Evolutionary conservation across 345 rosid species (phyloP).

Genomic region (Hypericum androsaemum): DNA sequence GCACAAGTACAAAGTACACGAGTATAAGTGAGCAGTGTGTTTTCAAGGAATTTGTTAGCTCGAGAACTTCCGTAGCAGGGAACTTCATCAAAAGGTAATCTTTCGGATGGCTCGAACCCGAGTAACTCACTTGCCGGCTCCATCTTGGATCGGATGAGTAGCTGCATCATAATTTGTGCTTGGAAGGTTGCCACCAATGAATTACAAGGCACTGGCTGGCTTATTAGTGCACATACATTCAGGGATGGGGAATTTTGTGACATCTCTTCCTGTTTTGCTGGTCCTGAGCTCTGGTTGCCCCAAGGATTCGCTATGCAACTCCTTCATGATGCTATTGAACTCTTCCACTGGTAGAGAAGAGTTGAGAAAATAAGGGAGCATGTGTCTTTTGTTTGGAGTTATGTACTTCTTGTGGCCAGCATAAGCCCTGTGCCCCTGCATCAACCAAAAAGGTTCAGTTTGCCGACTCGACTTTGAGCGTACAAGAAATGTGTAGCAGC

Average conservation of each 20-base stretch:
- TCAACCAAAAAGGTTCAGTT: constrained; percentile 13
- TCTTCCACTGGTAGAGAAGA: constrained; percentile 56
- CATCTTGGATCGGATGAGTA: constrained; percentile 18
- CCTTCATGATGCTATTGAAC: constrained; percentile 57
- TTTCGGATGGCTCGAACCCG: too few relatives aligned
- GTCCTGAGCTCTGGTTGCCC: constrained; percentile 78
- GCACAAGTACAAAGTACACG: too few relatives aligned
- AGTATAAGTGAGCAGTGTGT: too few relatives aligned
- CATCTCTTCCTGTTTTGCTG: constrained; percentile 73
- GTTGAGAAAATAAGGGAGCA: constrained; percentile 75
- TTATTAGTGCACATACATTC: constrained; percentile 70
- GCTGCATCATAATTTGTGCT: constrained; percentile 41
- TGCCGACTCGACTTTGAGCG: too few relatives aligned
- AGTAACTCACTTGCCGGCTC: too few relatives aligned
- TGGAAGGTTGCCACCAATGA: too few relatives aligned
- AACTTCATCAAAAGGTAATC: too few relatives aligned
- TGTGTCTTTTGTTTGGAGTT: constrained; percentile 87
- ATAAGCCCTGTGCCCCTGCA: constrained; percentile 76
- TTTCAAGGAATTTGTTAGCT: too few relatives aligned
- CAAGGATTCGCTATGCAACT: constrained; percentile 60
- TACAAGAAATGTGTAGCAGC: too few relatives aligned
- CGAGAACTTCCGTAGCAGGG: too few relatives aligned
- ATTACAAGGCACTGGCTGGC: too few relatives aligned
- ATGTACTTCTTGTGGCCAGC: constrained; percentile 85
- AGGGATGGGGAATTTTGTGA: constrained; percentile 76